Evolutionary conservation across 352 stramenopile genomes (phyloP).

Genomic region (Detonula confervacea): DNA sequence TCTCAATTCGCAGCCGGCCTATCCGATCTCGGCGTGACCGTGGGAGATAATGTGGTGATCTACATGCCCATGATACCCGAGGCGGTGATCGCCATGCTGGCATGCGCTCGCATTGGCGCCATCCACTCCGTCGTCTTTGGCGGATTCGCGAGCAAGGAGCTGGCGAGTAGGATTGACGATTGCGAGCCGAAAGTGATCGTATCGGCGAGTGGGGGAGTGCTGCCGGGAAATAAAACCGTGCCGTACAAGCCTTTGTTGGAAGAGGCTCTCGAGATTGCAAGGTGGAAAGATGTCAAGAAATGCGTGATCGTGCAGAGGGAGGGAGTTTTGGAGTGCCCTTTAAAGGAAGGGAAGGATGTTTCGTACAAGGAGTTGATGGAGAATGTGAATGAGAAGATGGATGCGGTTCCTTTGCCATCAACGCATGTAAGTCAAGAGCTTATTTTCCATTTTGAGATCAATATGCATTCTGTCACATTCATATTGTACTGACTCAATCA

Average conservation of each 20-base stretch:
- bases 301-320: conserved; percentile 87
- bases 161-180: conserved; percentile 94
- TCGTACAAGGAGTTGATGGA: conserved; percentile 54
- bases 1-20: conserved; percentile 95
- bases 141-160: conserved; percentile 92
- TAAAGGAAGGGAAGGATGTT: conserved; percentile 47
- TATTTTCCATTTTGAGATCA: conserved; percentile 86
- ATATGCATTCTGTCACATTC: too few relatives aligned
- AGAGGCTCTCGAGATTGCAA: conserved; percentile 82
- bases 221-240: conserved; percentile 86
- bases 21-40: conserved; percentile 86
- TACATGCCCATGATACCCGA: conserved; percentile 99
- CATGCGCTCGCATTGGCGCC: conserved; percentile 96
- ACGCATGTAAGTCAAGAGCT: conserved; percentile 42
- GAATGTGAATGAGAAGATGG: conserved; percentile 19
- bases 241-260: conserved; percentile 87
- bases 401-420: conserved; percentile 32
- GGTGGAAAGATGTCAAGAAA: conserved; percentile 52
- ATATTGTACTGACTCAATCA: too few relatives aligned
- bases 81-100: conserved; percentile 95
- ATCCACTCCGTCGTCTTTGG: conserved; percentile 98
- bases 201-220: conserved; percentile 91
- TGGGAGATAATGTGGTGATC: conserved; percentile 95
- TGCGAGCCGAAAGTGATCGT: conserved; percentile 92
- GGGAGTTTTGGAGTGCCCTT: conserved; percentile 71